Evolutionary conservation across 768 basidiomycete genomes (phyloP).

Genomic region (Arthromyces matolae): DNA sequence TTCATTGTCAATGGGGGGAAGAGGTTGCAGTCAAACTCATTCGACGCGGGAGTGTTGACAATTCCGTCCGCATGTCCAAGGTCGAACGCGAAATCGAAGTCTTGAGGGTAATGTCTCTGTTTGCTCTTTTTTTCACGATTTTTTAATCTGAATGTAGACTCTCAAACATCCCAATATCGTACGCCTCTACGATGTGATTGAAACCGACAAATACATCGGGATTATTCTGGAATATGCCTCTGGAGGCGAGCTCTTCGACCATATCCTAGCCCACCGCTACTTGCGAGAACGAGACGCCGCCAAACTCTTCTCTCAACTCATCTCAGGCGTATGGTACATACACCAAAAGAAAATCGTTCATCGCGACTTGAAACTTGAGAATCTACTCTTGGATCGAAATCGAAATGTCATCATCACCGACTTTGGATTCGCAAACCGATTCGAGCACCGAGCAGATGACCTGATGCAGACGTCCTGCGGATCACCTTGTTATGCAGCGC

Average conservation of each 20-base stretch:
- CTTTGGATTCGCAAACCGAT: slow-evolving; percentile 98
- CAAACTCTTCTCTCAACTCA: slow-evolving; percentile 95
- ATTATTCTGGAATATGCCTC: slow-evolving; percentile 99
- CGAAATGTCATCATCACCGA: slow-evolving; percentile 99
- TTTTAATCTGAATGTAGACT: slow-evolving; percentile 45
- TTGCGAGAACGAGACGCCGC: slow-evolving; percentile 92
- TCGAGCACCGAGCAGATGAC: slow-evolving; percentile 89
- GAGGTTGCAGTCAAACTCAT: slow-evolving; percentile 99
- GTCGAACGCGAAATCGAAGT: slow-evolving; percentile 98
- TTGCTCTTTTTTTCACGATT: not conserved
- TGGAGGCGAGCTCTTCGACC: slow-evolving; percentile 97
- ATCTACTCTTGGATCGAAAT: slow-evolving; percentile 92
- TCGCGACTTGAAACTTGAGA: slow-evolving; percentile 98
- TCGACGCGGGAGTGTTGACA: slow-evolving; percentile 87
- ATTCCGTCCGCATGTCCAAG: slow-evolving; percentile 82
- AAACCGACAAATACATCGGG: slow-evolving; percentile 99
- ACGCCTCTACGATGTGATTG: slow-evolving; percentile 95
- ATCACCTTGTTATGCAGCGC: slow-evolving; percentile 96
- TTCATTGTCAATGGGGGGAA: slow-evolving; percentile 91
- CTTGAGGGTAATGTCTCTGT: slow-evolving; percentile 58
- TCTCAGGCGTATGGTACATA: slow-evolving; percentile 98
- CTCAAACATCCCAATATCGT: slow-evolving; percentile 99
- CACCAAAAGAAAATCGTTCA: slow-evolving; percentile 99
- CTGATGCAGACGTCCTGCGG: slow-evolving; percentile 99
- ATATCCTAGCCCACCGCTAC: slow-evolving; percentile 96